Evolutionary conservation across 2,329 filamentous ascomycete species (phyloP).

Genomic region (Ceratocystiopsis sp.): DNA sequence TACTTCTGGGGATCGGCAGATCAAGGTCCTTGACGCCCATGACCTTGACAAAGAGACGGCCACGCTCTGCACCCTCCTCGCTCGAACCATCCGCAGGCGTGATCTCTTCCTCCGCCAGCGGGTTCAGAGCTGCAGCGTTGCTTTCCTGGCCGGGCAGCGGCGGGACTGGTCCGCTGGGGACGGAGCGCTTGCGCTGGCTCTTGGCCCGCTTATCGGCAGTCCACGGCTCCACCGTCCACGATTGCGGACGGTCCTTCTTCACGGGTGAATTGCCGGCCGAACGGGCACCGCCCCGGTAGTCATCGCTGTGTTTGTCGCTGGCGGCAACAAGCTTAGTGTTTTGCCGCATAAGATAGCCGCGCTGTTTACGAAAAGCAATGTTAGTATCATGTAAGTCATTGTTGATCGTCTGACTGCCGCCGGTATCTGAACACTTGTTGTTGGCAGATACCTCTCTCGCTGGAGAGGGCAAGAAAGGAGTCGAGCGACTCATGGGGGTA

Average conservation of each 20-base stretch:
- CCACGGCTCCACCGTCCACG: constrained; percentile 96
- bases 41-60: constrained; percentile 94
- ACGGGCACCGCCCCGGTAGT: constrained; percentile 31
- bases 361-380: constrained; percentile 50
- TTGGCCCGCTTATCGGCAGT: constrained; percentile 60
- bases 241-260: constrained; percentile 68
- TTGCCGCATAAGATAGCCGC: constrained; percentile 95
- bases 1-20: constrained; percentile 77
- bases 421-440: constrained; percentile 3
- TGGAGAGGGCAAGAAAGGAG: too few species aligned
- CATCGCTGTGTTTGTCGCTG: constrained; percentile 53
- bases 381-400: constrained; percentile 37
- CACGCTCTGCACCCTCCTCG: constrained; percentile 72
- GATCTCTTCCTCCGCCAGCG: constrained; percentile 52
- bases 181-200: constrained; percentile 42
- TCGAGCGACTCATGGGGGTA: too few species aligned
- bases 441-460: not conserved
- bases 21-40: constrained; percentile 93
- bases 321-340: constrained; percentile 95
- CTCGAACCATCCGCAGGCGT: constrained; percentile 32
- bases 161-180: constrained; percentile 47
- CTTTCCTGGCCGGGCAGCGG: constrained; percentile 80
- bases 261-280: constrained; percentile 52
- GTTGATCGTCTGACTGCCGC: constrained; percentile 5
- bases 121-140: constrained; percentile 48